Percentiles rank a stretch among this genome's conserved stretches.
These are phyloP conservation scores for Cyclocybe cylindracea DNA, from an alignment of 768 basidiomycete species.

Conservation along the genomic window DNA sequence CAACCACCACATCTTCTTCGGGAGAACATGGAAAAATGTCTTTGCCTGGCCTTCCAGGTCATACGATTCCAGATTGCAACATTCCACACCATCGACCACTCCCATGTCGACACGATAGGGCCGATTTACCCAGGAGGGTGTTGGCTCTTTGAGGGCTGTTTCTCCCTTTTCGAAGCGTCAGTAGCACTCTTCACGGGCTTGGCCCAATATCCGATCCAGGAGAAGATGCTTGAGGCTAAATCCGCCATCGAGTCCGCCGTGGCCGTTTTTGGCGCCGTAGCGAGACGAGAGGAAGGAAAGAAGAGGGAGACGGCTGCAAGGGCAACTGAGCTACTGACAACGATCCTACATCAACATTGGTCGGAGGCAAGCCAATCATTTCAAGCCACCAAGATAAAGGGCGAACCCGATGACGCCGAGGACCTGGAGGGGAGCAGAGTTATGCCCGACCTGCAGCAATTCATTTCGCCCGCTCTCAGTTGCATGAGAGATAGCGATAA, in stretches of 20 bases:
- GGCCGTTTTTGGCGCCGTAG: slow-evolving; percentile 34
- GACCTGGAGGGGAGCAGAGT: neutral
- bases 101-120: slow-evolving; percentile 18
- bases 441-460: neutral
- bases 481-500: no score
- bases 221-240: slow-evolving; percentile 37
- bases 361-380: slow-evolving; percentile 5
- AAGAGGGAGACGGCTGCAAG: slow-evolving; percentile 38
- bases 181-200: slow-evolving; percentile 45
- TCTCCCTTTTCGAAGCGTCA: slow-evolving; percentile 47
- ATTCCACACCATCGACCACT: slow-evolving; percentile 26
- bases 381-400: slow-evolving; percentile 14
- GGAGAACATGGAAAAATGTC: slow-evolving; percentile 38
- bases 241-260: slow-evolving; percentile 38
- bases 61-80: slow-evolving; percentile 44
- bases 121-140: slow-evolving; percentile 29
- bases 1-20: slow-evolving; percentile 26
- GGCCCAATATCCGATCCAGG: slow-evolving; percentile 38
- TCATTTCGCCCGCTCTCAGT: neutral
- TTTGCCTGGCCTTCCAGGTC: slow-evolving; percentile 40
- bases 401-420: slow-evolving; percentile 13
- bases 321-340: slow-evolving; percentile 38
- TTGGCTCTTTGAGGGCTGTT: slow-evolving; percentile 46
- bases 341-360: slow-evolving; percentile 19
- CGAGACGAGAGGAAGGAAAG: slow-evolving; percentile 32